Conservation (phyloP, 1,284 basidiomycete species). For the Inonotus hispidus region DNA sequence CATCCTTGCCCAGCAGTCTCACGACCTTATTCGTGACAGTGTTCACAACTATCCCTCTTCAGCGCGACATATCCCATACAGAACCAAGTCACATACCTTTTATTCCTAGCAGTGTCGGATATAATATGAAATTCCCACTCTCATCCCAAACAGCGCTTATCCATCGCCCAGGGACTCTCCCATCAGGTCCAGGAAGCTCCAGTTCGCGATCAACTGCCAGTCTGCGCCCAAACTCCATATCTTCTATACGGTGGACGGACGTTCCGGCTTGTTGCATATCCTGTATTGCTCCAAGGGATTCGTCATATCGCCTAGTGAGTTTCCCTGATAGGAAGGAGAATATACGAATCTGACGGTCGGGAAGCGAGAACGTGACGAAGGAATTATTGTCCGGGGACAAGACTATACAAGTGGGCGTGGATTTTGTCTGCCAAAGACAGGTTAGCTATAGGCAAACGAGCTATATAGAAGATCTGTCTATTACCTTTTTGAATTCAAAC, state of each 20-base stretch:
- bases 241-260: conserved; percentile 86
- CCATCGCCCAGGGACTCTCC: conserved; percentile 62
- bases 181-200: conserved; percentile 72
- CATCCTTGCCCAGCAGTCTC: conserved; percentile 89
- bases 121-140: conserved; percentile 89
- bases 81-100: conserved; percentile 57
- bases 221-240: conserved; percentile 99
- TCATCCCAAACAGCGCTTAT: conserved; percentile 96
- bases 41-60: conserved; percentile 71
- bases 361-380: conserved; percentile 89
- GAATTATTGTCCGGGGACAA: conserved; percentile 85
- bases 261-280: conserved; percentile 98
- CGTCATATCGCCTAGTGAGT: conserved; percentile 90
- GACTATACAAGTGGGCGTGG: conserved; percentile 84
- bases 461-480: not conserved
- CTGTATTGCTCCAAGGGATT: conserved; percentile 86
- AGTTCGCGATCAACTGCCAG: conserved; percentile 90
- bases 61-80: not conserved
- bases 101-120: conserved; percentile 90
- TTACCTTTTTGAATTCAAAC: conserved; percentile 99
- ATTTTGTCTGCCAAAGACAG: conserved; percentile 63
- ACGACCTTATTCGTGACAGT: conserved; percentile 91
- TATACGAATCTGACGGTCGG: conserved; percentile 89
- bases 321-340: conserved; percentile 92
- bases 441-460: not conserved